Evolutionary conservation across 805 yeast species (phyloP).

Genomic region (Candida succiphila): DNA sequence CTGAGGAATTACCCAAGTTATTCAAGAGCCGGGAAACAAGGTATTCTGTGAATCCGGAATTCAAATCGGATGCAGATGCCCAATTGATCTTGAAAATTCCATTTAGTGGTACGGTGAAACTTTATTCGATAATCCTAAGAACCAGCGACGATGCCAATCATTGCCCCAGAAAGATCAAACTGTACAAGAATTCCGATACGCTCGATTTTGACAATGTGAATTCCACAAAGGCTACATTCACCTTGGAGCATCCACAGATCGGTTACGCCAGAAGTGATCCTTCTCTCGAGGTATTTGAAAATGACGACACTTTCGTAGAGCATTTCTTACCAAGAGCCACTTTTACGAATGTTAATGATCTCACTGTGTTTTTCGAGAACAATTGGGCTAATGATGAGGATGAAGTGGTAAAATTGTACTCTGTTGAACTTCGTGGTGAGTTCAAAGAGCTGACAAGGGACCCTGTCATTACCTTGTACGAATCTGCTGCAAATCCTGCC

Average conservation of each 20-base stretch:
- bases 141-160: constrained; percentile 44
- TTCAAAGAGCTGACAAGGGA: constrained; percentile 44
- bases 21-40: constrained; percentile 44
- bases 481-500: constrained; percentile 86
- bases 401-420: constrained; percentile 48
- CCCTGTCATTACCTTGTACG: constrained; percentile 73
- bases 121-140: constrained; percentile 65
- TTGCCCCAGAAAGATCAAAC: constrained; percentile 60
- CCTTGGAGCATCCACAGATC: constrained; percentile 53
- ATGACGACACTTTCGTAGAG: constrained; percentile 56
- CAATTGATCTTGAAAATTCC: constrained; percentile 75
- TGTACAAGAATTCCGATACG: constrained; percentile 60
- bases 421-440: constrained; percentile 76
- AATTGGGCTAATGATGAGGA: constrained; percentile 57
- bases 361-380: constrained; percentile 60
- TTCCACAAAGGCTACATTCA: constrained; percentile 37
- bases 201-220: constrained; percentile 65
- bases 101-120: constrained; percentile 63
- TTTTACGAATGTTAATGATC: constrained; percentile 58
- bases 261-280: constrained; percentile 31
- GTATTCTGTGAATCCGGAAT: constrained; percentile 33
- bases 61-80: constrained; percentile 64
- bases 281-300: constrained; percentile 21
- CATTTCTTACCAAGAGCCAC: constrained; percentile 68
- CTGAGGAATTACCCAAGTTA: constrained; percentile 37